Conservation (phyloP, 139 green algal genomes). For the Chlamydomonas sp. region DNA sequence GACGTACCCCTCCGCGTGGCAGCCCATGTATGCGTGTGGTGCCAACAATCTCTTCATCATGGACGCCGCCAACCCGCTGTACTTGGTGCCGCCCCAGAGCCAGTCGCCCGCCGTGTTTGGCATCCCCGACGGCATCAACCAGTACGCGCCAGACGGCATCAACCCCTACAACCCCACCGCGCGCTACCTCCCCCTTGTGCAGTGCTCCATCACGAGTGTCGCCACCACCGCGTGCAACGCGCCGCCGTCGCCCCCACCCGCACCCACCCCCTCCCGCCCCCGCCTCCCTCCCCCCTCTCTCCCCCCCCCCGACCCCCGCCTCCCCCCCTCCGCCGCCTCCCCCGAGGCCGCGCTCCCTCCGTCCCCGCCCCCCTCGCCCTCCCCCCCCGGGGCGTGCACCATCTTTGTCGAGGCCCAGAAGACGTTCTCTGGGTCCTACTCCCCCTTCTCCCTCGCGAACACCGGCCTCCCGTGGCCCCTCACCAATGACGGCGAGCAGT, state of each 20-base stretch:
- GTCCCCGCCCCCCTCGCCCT: neutral
- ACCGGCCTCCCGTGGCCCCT: neutral
- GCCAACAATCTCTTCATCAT: too few species aligned
- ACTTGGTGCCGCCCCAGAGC: too few species aligned
- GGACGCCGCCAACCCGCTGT: too few species aligned
- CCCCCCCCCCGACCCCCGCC: neutral
- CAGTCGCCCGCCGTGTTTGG: neutral
- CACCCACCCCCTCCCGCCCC: neutral
- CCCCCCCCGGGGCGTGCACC: neutral
- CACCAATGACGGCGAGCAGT: neutral
- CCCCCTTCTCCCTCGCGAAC: constrained; percentile 1
- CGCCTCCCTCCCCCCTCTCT: constrained; percentile 1
- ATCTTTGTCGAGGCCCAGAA: neutral
- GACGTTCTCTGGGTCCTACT: neutral
- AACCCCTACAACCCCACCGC: too few species aligned
- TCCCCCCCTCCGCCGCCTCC: constrained; percentile 1
- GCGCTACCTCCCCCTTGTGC: too few species aligned
- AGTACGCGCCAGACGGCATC: neutral
- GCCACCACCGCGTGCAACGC: neutral
- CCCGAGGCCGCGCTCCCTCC: neutral
- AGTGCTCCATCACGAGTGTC: neutral
- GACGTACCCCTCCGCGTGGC: too few species aligned
- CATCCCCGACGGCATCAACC: constrained; percentile 2
- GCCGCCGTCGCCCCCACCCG: neutral
- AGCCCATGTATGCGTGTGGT: neutral